Evolutionary conservation across 2,329 filamentous ascomycete species (phyloP), one percentile per base, ranked within the genome.

Genomic region (Neurospora sp.): DNA sequence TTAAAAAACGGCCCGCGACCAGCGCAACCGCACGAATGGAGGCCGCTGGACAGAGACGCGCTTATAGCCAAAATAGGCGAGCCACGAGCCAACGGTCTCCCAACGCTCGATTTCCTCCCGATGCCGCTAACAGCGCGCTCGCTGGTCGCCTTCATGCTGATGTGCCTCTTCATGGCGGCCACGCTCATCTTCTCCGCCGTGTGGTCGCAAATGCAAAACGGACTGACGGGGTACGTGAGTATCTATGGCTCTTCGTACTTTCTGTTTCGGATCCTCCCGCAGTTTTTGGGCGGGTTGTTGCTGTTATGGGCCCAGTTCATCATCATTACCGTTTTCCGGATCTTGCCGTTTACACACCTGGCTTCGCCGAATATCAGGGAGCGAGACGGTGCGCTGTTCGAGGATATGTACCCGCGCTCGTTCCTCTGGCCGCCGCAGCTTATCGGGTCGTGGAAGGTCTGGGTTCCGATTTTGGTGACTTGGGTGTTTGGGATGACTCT

Each of bases 401-500:
- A 89, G 80, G 77, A 90, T 73, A 76, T 97, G 6, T 86, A 93
- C 70, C 91, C 92, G 0, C 88, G 86, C 72, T 84, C 90, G 6
- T 93, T 95, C 76, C 82, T 87, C 9, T 86, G 89, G 76, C 52
- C 52, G 52, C 86, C 86, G 1, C 82, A 83, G 13, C 75, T 87
- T n/a, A 77, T 79, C 17, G 91, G 91, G 1, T 88, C 92, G 38
- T 86, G 87, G 76, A 82, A 90, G 13, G 82, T 95, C 42, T 90
- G 90, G 73, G 77, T 88, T 40, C 90, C 89, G 68, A 87, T 89
- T 69, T 76, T 91, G 40, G 82, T 89, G 3, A 89, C 93, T 38
- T 97, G 93, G 93, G 81, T 96, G 28, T 85, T 89, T 38, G 87
- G 92, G 74, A 91, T 96, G 75, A 91, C 91, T 6, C 86, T 97